Percentiles rank a stretch among this genome's conserved stretches.
Conservation (phyloP, 176 grass and related monocot species). For the barley (Hordeum vulgare) region MorexV3_pseudomolecules_assembly NC_058519.1:590941597-590942096, state of each 20-base stretch:
- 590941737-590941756: constrained; percentile 52
- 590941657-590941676: constrained; percentile 82
- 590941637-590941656: constrained; percentile 47
- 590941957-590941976: constrained; percentile 86
- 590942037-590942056: neutral
- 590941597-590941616: constrained; percentile 73
- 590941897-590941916: constrained; percentile 92
- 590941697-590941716: constrained; percentile 75
- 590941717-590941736: constrained; percentile 89
- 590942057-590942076: too few species aligned
- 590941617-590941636: constrained; percentile 85
- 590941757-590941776: constrained; percentile 92
- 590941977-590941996: constrained; percentile 83
- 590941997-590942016: neutral
- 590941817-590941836: constrained; percentile 66
- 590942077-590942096: too few species aligned
- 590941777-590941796: constrained; percentile 92
- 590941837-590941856: constrained; percentile 53
- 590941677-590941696: constrained; percentile 89
- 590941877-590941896: constrained; percentile 96
- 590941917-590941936: constrained; percentile 58
- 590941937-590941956: constrained; percentile 62
- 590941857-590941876: constrained; percentile 74
- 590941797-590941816: constrained; percentile 59
- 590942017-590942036: neutral